Evolutionary conservation across 352 stramenopile genomes (phyloP).

Genomic region (Phytophthora crassamura): DNA sequence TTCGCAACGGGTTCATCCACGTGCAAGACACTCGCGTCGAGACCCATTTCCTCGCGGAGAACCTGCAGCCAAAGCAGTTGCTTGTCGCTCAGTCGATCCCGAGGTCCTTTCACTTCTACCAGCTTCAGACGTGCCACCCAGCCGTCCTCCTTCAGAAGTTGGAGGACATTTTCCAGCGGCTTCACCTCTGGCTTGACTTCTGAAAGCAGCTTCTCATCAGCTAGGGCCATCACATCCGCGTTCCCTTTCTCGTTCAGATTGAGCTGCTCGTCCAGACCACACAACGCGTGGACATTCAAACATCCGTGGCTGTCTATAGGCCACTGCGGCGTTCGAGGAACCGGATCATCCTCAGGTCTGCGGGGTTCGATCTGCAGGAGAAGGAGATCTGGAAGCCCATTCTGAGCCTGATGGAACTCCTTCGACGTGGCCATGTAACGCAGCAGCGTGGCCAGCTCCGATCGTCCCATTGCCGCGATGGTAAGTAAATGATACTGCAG

Average conservation of each 20-base stretch:
- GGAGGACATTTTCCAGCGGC: slow-evolving; percentile 26
- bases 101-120: slow-evolving; percentile 89
- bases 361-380: slow-evolving; percentile 45
- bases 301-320: slow-evolving; percentile 46
- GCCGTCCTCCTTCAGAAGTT: slow-evolving; percentile 16
- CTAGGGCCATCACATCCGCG: neutral
- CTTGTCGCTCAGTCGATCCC: slow-evolving; percentile 85
- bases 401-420: slow-evolving; percentile 75
- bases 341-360: slow-evolving; percentile 3
- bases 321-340: slow-evolving; percentile 5
- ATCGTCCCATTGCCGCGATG: slow-evolving; percentile 53
- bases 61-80: slow-evolving; percentile 83
- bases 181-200: slow-evolving; percentile 25
- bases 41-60: slow-evolving; percentile 58
- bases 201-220: neutral
- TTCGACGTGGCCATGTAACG: slow-evolving; percentile 74
- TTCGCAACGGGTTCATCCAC: slow-evolving; percentile 68
- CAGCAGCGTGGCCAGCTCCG: slow-evolving; percentile 50
- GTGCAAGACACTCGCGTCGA: slow-evolving; percentile 72
- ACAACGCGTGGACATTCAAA: slow-evolving; percentile 58
- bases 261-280: slow-evolving; percentile 56
- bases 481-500: slow-evolving; percentile 64
- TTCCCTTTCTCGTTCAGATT: slow-evolving; percentile 53
- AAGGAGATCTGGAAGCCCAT: slow-evolving; percentile 75
- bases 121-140: slow-evolving; percentile 56